Conservation (phyloP, 2,329 filamentous ascomycete species). For the Magnaporthiopsis rhizophila region DNA sequence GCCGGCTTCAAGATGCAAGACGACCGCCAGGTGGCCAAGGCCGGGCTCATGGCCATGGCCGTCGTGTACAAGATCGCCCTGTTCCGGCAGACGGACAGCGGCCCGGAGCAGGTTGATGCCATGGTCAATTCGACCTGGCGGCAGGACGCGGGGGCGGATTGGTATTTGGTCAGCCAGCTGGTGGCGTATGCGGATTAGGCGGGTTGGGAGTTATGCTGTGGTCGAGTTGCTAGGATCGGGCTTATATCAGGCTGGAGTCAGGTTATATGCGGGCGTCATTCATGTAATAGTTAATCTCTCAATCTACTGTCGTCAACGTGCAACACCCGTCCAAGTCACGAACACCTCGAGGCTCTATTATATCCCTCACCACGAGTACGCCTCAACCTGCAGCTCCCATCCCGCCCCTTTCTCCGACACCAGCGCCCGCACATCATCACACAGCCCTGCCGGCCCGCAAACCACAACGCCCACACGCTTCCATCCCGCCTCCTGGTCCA, state of each 20-base stretch:
- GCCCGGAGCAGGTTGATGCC: slow-evolving; percentile 21
- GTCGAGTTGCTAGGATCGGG: neutral
- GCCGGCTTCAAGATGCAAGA: slow-evolving; percentile 25
- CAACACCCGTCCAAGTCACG: no score
- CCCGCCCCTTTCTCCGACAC: slow-evolving; percentile 15
- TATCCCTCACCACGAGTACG: slow-evolving; percentile 12
- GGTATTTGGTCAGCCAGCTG: slow-evolving; percentile 14
- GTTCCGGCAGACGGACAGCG: slow-evolving; percentile 19
- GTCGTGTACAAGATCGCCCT: slow-evolving; percentile 24
- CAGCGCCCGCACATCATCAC: slow-evolving; percentile 28
- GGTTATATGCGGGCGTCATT: no score
- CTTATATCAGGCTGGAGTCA: no score
- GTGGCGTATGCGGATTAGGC: slow-evolving; percentile 6
- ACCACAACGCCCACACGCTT: slow-evolving; percentile 28
- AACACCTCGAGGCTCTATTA: no score
- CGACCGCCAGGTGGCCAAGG: slow-evolving; percentile 26
- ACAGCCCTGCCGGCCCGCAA: slow-evolving; percentile 31
- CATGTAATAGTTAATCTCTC: no score
- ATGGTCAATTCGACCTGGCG: slow-evolving; percentile 23
- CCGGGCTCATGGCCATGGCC: slow-evolving; percentile 29
- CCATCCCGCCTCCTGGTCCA: slow-evolving; percentile 24
- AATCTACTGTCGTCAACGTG: no score
- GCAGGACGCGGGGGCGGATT: slow-evolving; percentile 27
- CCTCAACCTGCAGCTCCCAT: slow-evolving; percentile 16
- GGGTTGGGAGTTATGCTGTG: no score